These are phyloP conservation scores for Fusarium humuli DNA, from an alignment of 2,329 filamentous ascomycete genomes.

Conservation along the genomic window DNA sequence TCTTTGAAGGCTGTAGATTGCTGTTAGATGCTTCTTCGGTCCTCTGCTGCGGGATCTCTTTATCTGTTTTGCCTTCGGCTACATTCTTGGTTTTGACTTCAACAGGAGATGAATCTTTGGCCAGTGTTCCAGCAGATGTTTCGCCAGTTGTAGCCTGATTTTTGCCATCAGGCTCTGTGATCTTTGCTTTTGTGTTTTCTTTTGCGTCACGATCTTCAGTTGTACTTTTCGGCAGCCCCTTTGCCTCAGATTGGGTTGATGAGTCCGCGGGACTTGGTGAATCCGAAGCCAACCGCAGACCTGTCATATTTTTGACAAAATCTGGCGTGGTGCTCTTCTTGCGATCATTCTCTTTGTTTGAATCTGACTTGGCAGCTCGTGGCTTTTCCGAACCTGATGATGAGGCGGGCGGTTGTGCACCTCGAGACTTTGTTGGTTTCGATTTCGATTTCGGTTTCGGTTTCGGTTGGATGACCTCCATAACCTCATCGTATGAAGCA, in stretches of 20 bases:
- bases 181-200: conserved; percentile 28
- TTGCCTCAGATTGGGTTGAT: conserved; percentile 38
- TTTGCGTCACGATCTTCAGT: conserved; percentile 31
- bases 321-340: conserved; percentile 46
- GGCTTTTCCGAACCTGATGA: conserved; percentile 20
- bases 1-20: background rate
- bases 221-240: conserved; percentile 35
- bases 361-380: conserved; percentile 7
- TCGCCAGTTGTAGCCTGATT: background rate
- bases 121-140: background rate
- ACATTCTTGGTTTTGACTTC: conserved; percentile 23
- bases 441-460: conserved; percentile 33
- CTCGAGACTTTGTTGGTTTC: conserved; percentile 15
- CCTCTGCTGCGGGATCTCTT: background rate
- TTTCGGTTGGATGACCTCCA: conserved; percentile 50
- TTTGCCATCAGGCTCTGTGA: conserved; percentile 25
- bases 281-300: conserved; percentile 48
- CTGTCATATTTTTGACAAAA: conserved; percentile 50
- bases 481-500: conserved; percentile 69
- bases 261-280: conserved; percentile 37
- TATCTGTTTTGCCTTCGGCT: conserved; percentile 9
- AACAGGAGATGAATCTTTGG: background rate
- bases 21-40: conserved; percentile 4
- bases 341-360: conserved; percentile 21
- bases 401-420: conserved; percentile 11